These are phyloP conservation scores for Vaccinium corymbosum DNA, from an alignment of 148 eudicot genomes.

Conservation along the genomic window DNA sequence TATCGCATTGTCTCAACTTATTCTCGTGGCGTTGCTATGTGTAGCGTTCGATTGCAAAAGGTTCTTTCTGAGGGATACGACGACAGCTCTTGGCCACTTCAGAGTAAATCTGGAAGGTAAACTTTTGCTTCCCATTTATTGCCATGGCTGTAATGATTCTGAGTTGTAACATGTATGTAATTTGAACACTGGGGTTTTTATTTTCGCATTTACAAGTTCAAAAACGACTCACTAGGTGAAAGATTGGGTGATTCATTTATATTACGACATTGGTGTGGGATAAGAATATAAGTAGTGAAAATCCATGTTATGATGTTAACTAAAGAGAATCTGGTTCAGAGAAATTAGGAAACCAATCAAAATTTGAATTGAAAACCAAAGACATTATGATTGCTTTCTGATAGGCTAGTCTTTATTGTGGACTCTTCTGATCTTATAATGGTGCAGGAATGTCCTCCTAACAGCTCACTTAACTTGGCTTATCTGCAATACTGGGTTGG, in stretches of 20 bases:
- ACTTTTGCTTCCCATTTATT: conserved; percentile 7
- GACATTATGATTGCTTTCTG: too few relatives aligned
- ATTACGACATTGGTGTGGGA: not conserved
- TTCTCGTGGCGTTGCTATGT: not conserved
- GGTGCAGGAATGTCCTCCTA: too few relatives aligned
- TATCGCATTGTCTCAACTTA: not conserved
- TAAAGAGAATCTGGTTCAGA: not conserved
- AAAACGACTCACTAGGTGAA: not conserved
- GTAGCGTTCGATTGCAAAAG: conserved; percentile 67
- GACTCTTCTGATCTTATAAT: too few relatives aligned
- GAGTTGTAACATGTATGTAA: not conserved
- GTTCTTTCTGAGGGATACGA: conserved; percentile 73
- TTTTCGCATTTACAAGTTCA: not conserved
- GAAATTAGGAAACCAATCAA: not conserved
- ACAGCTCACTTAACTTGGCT: not conserved
- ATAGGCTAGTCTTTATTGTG: too few relatives aligned
- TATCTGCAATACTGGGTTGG: not conserved
- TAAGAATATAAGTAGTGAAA: not conserved
- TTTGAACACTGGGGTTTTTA: not conserved
- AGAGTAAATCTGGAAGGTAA: conserved; percentile 79
- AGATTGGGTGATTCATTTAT: not conserved
- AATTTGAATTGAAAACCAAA: too few relatives aligned
- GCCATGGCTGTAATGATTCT: not conserved
- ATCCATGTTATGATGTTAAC: not conserved
- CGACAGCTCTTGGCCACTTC: conserved; percentile 78